Percentiles rank a stretch among this genome's conserved stretches.
phyloP scores from a whole-genome alignment of 208 protist species.

The Leishmania gerbilli region DNA sequence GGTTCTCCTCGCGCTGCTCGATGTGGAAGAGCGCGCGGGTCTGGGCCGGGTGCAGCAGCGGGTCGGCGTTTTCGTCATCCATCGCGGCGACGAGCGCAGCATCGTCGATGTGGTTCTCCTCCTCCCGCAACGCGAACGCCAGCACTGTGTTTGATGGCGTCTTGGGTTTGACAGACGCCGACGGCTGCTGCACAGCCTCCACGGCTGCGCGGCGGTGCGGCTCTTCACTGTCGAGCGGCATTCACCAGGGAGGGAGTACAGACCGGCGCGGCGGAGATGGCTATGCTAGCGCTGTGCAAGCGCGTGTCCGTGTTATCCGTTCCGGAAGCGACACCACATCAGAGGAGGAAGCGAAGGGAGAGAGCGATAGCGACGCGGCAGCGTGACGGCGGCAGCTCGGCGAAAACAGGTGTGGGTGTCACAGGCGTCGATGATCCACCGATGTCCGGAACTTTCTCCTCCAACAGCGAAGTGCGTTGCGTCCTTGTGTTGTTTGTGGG shows the following conservation, averaged over 20 bases:
- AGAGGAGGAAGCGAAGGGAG: not conserved
- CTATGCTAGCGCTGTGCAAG: too few relatives aligned
- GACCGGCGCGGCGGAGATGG: too few relatives aligned
- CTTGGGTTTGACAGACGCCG: not conserved
- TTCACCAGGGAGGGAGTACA: not conserved
- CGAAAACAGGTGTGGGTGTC: not conserved
- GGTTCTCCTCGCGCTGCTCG: slow-evolving; percentile 13
- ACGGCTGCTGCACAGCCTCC: not conserved
- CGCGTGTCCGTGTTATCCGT: too few relatives aligned
- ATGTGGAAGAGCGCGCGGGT: slow-evolving; percentile 22
- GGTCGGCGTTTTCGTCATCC: slow-evolving; percentile 29
- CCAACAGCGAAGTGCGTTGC: too few relatives aligned
- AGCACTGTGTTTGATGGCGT: slow-evolving; percentile 22
- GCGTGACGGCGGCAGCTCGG: not conserved
- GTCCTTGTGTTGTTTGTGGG: too few relatives aligned
- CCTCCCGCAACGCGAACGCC: slow-evolving; percentile 28
- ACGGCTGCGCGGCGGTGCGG: not conserved
- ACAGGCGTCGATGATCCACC: too few relatives aligned
- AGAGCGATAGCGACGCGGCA: too few relatives aligned
- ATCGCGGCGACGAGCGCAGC: slow-evolving; percentile 22
- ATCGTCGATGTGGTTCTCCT: slow-evolving; percentile 14
- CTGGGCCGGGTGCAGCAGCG: slow-evolving; percentile 25
- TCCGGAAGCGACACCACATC: too few relatives aligned
- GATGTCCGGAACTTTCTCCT: too few relatives aligned
- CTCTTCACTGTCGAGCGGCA: not conserved